Percentiles rank a stretch among this genome's conserved stretches.
These are phyloP conservation scores for Mortierella hygrophila DNA, from an alignment of 192 early-diverging fungal species.

Conservation along the genomic window DNA sequence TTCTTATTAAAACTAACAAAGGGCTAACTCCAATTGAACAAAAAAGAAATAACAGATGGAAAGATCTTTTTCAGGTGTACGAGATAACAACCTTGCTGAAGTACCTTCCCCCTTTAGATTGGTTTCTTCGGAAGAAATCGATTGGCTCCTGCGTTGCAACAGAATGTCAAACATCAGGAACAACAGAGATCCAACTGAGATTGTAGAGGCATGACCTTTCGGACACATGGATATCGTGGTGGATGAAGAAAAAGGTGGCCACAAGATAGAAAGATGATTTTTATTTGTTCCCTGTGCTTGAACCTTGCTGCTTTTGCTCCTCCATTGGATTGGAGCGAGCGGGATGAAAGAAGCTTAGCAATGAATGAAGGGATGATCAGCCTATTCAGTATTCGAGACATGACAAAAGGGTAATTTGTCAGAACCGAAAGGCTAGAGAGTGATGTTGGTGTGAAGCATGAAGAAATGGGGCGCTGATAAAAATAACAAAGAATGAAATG, in stretches of 20 bases:
- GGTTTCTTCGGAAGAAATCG: neutral
- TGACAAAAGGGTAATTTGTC: no score
- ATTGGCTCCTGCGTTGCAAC: neutral
- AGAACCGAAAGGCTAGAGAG: no score
- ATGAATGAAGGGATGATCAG: no score
- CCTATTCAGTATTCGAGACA: no score
- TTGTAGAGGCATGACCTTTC: neutral
- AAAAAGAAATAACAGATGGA: neutral
- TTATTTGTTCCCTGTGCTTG: neutral
- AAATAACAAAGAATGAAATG: neutral
- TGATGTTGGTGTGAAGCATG: neutral
- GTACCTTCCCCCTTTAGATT: neutral
- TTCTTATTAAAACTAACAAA: neutral
- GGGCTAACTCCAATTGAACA: neutral
- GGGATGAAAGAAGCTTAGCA: neutral
- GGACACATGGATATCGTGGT: neutral
- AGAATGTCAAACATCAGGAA: neutral
- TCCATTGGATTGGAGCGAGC: neutral
- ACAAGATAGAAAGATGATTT: neutral
- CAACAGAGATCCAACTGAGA: neutral
- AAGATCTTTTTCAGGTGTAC: slow-evolving; percentile 1
- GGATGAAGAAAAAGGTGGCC: neutral
- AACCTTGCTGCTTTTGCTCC: neutral
- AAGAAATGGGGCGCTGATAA: neutral
- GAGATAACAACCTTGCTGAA: neutral